These are phyloP conservation scores for Eremochloa ophiuroides DNA, from an alignment of 176 grass and related monocot genomes.

Conservation along the genomic window DNA sequence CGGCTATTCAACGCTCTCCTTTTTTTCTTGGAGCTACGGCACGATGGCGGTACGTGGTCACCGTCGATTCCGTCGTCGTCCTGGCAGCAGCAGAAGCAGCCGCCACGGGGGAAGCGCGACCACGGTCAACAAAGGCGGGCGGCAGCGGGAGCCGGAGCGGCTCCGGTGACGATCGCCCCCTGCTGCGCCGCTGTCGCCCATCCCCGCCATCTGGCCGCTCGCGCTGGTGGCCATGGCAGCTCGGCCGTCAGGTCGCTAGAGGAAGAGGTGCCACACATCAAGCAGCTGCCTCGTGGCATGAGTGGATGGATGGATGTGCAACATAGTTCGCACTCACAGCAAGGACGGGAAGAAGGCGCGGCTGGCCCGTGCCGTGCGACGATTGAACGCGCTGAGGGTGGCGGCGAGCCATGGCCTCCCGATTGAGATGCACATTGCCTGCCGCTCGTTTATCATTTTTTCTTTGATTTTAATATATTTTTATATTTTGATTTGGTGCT, in stretches of 20 bases:
- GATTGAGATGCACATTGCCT: too few relatives aligned
- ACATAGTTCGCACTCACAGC: neutral
- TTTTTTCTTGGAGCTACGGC: too few relatives aligned
- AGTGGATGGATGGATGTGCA: neutral
- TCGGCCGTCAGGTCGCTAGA: neutral
- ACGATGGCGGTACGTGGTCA: conserved; percentile 26
- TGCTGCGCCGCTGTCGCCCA: neutral
- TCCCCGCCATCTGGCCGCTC: neutral
- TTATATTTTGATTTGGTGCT: too few relatives aligned
- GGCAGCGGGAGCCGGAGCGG: neutral
- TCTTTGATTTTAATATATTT: too few relatives aligned
- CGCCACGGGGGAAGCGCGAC: neutral
- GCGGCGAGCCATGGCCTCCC: too few relatives aligned
- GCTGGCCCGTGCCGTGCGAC: too few relatives aligned
- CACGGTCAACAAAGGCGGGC: neutral
- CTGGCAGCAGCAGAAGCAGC: neutral
- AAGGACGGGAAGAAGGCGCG: too few relatives aligned
- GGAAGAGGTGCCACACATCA: too few relatives aligned
- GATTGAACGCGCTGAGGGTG: too few relatives aligned
- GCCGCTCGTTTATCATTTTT: too few relatives aligned
- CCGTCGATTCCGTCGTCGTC: neutral
- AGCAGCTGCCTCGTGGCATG: neutral
- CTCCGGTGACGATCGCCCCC: neutral
- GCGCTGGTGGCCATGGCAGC: conserved; percentile 17
- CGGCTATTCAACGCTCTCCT: too few relatives aligned